Conservation (phyloP, 2,329 filamentous ascomycete species). For the Fusarium nisikadoi region DNA sequence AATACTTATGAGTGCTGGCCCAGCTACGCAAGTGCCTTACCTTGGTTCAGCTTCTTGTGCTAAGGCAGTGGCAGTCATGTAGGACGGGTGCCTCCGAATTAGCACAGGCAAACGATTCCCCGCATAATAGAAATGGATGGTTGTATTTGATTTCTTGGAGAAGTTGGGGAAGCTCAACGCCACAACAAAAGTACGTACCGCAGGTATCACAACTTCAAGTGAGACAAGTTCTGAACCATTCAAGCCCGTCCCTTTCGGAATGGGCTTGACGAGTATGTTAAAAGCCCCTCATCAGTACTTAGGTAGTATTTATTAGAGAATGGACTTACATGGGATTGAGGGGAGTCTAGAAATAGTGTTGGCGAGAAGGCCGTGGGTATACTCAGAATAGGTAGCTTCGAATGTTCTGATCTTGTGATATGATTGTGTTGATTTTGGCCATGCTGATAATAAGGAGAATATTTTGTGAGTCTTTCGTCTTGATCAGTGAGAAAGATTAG, state of each 20-base stretch:
- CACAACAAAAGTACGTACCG: not conserved
- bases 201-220: not conserved
- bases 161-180: conserved; percentile 15
- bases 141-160: not conserved
- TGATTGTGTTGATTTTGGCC: not conserved
- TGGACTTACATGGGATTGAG: too few species aligned
- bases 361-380: too few species aligned
- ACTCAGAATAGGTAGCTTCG: not conserved
- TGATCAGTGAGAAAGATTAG: not conserved
- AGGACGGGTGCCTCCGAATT: not conserved
- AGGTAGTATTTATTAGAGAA: not conserved
- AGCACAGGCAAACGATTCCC: not conserved
- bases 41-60: not conserved
- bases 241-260: not conserved
- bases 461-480: not conserved
- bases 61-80: too few species aligned
- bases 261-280: not conserved
- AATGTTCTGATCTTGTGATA: not conserved
- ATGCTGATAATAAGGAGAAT: not conserved
- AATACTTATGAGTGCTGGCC: not conserved
- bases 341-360: too few species aligned
- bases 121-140: not conserved
- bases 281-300: not conserved
- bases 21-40: too few species aligned
- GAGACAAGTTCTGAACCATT: not conserved